Evolutionary conservation across 1,284 basidiomycete genomes (phyloP).

Genomic region (Ceratobasidium sp.): DNA sequence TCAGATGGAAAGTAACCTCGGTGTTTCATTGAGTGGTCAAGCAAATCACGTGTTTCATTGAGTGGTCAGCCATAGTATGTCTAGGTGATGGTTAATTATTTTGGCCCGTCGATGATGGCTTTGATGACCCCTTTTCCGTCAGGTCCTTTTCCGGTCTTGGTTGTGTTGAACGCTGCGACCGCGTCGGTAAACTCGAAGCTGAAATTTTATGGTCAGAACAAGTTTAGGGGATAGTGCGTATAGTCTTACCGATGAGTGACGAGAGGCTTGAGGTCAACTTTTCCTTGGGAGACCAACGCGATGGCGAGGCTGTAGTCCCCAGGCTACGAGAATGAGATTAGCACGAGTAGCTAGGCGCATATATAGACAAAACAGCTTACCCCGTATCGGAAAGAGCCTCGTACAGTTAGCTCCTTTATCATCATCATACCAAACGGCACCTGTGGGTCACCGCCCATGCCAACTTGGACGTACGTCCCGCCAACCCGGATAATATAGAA

Average conservation of each 20-base stretch:
- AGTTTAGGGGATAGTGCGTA: neutral
- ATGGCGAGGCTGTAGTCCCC: slow-evolving; percentile 75
- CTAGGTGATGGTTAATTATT: slow-evolving; percentile 49
- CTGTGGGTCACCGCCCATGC: slow-evolving; percentile 59
- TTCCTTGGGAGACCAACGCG: slow-evolving; percentile 64
- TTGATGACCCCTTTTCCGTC: slow-evolving; percentile 66
- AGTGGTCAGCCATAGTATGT: neutral
- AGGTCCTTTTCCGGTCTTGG: slow-evolving; percentile 75
- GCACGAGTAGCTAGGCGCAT: slow-evolving; percentile 27
- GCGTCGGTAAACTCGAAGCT: slow-evolving; percentile 64
- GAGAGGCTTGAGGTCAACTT: slow-evolving; percentile 65
- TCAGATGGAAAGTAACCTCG: neutral
- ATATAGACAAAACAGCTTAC: slow-evolving; percentile 30
- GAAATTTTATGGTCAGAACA: neutral
- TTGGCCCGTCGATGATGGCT: slow-evolving; percentile 80
- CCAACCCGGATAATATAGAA: slow-evolving; percentile 73
- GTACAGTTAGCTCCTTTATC: slow-evolving; percentile 83
- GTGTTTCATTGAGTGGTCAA: neutral
- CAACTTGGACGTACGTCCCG: slow-evolving; percentile 67
- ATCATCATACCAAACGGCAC: slow-evolving; percentile 67
- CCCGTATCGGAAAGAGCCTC: slow-evolving; percentile 81
- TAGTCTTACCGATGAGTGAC: slow-evolving; percentile 71
- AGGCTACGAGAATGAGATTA: slow-evolving; percentile 62
- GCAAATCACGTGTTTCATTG: neutral
- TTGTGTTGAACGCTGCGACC: slow-evolving; percentile 65